These are phyloP conservation scores for Septoria petroselini DNA, from an alignment of 2,329 filamentous ascomycete species.

Conservation along the genomic window DNA sequence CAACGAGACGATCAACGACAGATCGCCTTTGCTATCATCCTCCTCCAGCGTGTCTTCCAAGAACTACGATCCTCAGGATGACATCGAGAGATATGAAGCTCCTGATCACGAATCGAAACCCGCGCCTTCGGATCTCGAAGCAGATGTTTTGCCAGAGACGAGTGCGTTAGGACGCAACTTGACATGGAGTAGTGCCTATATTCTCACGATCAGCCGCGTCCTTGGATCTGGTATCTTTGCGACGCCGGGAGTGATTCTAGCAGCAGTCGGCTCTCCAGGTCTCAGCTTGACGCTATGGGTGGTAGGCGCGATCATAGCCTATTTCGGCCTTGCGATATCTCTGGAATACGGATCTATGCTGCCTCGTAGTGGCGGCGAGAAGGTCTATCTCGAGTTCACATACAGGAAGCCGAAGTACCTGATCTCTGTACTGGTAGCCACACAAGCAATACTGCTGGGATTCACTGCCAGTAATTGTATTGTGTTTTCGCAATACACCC, in stretches of 20 bases:
- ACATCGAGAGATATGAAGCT: constrained; percentile 14
- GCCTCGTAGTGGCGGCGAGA: constrained; percentile 63
- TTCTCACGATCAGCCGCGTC: constrained; percentile 65
- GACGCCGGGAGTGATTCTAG: constrained; percentile 65
- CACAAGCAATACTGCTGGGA: constrained; percentile 61
- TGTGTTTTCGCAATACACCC: constrained; percentile 25
- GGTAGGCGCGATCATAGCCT: constrained; percentile 59
- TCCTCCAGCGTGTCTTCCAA: constrained; percentile 1
- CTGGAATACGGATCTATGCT: constrained; percentile 70
- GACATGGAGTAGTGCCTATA: constrained; percentile 55
- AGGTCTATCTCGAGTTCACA: constrained; percentile 69
- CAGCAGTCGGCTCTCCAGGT: constrained; percentile 64
- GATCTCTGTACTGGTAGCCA: constrained; percentile 61
- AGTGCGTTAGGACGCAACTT: constrained; percentile 58
- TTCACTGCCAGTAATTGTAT: constrained; percentile 66
- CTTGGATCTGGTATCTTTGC: constrained; percentile 71
- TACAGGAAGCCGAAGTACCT: constrained; percentile 63
- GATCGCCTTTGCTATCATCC: constrained; percentile 16
- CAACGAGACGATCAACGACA: constrained; percentile 6
- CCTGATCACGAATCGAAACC: constrained; percentile 13
- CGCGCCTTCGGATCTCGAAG: constrained; percentile 46
- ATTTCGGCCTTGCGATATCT: constrained; percentile 53
- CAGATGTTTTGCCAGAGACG: constrained; percentile 59
- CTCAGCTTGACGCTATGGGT: constrained; percentile 63
- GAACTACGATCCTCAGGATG: constrained; percentile 16